Conservation (phyloP, 805 yeast genomes). For the Candida pseudofarinosa region DNA sequence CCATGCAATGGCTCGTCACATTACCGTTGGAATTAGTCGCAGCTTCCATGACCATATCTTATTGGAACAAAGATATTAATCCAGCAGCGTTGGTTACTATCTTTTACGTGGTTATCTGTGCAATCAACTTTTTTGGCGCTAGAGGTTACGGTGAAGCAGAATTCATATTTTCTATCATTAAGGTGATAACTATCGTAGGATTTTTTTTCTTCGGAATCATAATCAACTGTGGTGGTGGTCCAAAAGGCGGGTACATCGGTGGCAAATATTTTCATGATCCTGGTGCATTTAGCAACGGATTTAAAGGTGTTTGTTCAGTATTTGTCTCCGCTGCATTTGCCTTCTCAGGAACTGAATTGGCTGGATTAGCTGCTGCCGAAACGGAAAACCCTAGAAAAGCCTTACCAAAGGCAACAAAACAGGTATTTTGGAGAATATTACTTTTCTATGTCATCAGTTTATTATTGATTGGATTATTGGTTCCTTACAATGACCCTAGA, state of each 20-base stretch:
- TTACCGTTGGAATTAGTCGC: slow-evolving; percentile 61
- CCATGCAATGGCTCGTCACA: slow-evolving; percentile 52
- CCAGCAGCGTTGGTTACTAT: slow-evolving; percentile 62
- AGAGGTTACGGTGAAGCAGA: slow-evolving; percentile 60
- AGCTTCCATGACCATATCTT: slow-evolving; percentile 52
- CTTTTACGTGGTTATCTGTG: slow-evolving; percentile 44
- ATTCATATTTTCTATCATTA: slow-evolving; percentile 61
- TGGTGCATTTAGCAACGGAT: slow-evolving; percentile 51
- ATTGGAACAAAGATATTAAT: slow-evolving; percentile 49
- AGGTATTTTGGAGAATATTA: slow-evolving; percentile 40
- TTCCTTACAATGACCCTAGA: slow-evolving; percentile 40
- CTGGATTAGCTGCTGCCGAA: slow-evolving; percentile 43
- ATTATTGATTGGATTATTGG: slow-evolving; percentile 47
- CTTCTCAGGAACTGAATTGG: slow-evolving; percentile 38
- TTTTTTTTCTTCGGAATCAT: slow-evolving; percentile 50
- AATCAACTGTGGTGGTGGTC: slow-evolving; percentile 45
- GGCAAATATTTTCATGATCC: slow-evolving; percentile 50
- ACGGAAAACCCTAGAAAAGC: slow-evolving; percentile 34
- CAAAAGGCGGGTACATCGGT: slow-evolving; percentile 46
- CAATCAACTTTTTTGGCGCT: slow-evolving; percentile 48
- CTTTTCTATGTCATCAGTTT: slow-evolving; percentile 44
- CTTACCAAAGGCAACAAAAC: slow-evolving; percentile 39
- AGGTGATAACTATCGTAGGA: slow-evolving; percentile 57
- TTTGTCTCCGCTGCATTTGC: slow-evolving; percentile 42
- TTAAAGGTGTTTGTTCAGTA: slow-evolving; percentile 36